phyloP scores from a whole-genome alignment of 2,329 filamentous ascomycete species.

The Alternaria brassicicola region DNA sequence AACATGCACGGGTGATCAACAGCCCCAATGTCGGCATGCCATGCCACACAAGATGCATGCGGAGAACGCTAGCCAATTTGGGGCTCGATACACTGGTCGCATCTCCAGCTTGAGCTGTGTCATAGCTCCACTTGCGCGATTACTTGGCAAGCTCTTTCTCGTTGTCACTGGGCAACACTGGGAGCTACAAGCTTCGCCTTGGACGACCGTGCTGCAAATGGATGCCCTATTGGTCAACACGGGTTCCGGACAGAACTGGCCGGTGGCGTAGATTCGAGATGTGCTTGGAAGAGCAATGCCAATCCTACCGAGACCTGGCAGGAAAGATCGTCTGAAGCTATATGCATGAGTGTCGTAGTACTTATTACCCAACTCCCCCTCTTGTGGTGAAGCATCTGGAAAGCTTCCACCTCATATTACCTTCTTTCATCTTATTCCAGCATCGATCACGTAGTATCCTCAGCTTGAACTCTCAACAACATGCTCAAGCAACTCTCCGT shows the following conservation, averaged over 20 bases:
- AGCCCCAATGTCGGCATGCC: constrained; percentile 22
- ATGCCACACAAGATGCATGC: constrained; percentile 12
- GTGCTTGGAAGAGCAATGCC: constrained; percentile 21
- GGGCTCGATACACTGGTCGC: constrained; percentile 21
- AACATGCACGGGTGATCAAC: not conserved
- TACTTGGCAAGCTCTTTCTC: constrained; percentile 24
- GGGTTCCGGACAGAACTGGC: constrained; percentile 12
- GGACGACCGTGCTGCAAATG: constrained; percentile 20
- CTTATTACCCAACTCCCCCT: constrained; percentile 26
- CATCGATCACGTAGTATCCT: not conserved
- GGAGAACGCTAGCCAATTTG: constrained; percentile 23
- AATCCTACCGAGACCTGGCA: constrained; percentile 5
- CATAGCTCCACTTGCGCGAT: constrained; percentile 26
- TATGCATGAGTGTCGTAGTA: constrained; percentile 13
- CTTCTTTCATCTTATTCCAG: not conserved
- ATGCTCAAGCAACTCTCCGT: constrained; percentile 51
- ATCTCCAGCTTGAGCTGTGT: constrained; percentile 20
- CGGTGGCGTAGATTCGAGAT: constrained; percentile 10
- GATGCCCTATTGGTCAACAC: constrained; percentile 22
- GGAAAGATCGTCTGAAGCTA: constrained; percentile 8
- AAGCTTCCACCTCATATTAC: not conserved
- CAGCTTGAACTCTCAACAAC: constrained; percentile 9
- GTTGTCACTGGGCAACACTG: constrained; percentile 23
- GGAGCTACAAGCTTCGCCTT: constrained; percentile 19
- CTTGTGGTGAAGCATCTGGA: constrained; percentile 6